Base-by-base conservation (phyloP, 2,329 filamentous ascomycete species). In the Cytospora chrysosperma region DNA sequence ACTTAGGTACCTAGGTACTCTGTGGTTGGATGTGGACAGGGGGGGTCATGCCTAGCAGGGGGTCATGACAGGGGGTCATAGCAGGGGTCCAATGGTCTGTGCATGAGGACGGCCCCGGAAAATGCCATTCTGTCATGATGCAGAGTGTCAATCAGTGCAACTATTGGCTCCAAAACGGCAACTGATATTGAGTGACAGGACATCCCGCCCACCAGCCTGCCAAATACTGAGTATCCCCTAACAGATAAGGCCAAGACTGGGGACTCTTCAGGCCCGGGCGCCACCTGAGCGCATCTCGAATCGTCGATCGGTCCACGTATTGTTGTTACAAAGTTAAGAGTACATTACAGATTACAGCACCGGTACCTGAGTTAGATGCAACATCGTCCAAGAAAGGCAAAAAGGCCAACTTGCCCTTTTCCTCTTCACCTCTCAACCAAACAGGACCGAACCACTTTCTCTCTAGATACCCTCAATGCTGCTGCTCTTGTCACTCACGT, bases 321-420 rank as follows among this genome's bases (percentile, higher is more conserved):
- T n/a, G n/a, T n/a, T n/a, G n/a, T n/a, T 10, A 24, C 10, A 21
- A 47, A 47, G 43, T 19, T 40, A 40, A 37, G 15, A 37, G 34
- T 37, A 37, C 34, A 37, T 13, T 13, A 37, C 34, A 37, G 32
- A 9, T 12, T 10, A 32, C 30, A 32, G 30, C 12, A 32, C 30
- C 8, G 8, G 12, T 32, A 2, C 15, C 4, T 37, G 15, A 19
- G 5, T 19, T 40, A 40, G n/a, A 17, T 40, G 12, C 59, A 9
- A 55, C 59, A 55, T n/a, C 27, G 52, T 60, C 63, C 54, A 50
- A 63, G 24, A 52, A 63, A 55, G 61, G 55, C 61, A 63, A 63
- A 47, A 52, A 63, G 61, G 61, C 61, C 61, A 63, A 63, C 27
- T 63, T 63, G 59, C 32, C 61, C 27, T 47, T 59, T 63, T 49